Conservation (phyloP, 768 basidiomycete genomes). For the Neoboletus subvelutipes region DNA sequence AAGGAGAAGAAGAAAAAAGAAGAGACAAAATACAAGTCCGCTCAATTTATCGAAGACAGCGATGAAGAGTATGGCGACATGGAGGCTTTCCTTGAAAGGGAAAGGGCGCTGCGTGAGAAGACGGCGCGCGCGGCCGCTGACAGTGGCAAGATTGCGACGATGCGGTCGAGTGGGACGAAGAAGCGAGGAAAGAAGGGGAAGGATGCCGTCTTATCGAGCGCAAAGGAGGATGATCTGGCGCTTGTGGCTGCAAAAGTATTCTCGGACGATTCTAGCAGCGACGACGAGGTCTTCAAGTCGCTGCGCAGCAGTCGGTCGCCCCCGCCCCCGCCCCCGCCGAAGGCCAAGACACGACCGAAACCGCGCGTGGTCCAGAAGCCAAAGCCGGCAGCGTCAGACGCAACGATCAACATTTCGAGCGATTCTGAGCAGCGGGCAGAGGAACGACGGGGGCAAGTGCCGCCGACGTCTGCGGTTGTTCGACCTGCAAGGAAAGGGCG, state of each 20-base stretch:
- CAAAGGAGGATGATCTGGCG: conserved; percentile 26
- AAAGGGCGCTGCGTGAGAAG: conserved; percentile 59
- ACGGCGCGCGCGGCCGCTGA: conserved; percentile 46
- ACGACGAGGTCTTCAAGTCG: conserved; percentile 24
- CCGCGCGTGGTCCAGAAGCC: conserved; percentile 45
- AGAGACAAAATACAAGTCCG: conserved; percentile 78
- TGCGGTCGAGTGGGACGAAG: conserved; percentile 51
- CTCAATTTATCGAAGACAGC: conserved; percentile 90
- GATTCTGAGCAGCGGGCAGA: conserved; percentile 18
- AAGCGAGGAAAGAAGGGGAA: conserved; percentile 51
- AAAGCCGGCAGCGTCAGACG: background rate
- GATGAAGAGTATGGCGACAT: conserved; percentile 82
- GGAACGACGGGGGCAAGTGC: background rate
- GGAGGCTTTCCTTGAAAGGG: conserved; percentile 78
- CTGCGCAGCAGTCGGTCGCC: conserved; percentile 29
- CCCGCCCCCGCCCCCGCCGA: conserved; percentile 19
- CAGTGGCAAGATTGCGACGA: conserved; percentile 40
- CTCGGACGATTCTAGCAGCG: conserved; percentile 22
- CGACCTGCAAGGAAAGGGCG: conserved; percentile 28
- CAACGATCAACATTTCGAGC: conserved; percentile 23
- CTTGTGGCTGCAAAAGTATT: conserved; percentile 13
- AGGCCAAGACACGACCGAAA: conserved; percentile 29
- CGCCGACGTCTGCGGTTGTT: conserved; percentile 8
- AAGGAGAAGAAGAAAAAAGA: conserved; percentile 60
- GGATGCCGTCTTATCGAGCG: conserved; percentile 47